These are phyloP conservation scores for Rhodosporidiobolus sp. DNA, from an alignment of 768 basidiomycete genomes.

Conservation along the genomic window DNA sequence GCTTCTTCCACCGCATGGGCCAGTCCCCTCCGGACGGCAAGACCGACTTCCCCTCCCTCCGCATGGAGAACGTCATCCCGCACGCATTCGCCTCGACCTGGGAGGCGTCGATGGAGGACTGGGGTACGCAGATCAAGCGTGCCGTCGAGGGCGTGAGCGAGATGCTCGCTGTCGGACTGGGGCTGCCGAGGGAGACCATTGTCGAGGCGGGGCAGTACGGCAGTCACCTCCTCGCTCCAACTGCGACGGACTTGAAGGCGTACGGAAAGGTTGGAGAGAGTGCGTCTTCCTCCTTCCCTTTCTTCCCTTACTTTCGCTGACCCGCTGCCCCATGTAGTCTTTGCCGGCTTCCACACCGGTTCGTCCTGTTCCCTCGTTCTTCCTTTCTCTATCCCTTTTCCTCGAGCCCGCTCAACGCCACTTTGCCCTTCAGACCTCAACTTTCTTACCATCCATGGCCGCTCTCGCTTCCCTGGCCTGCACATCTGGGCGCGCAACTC, in stretches of 20 bases:
- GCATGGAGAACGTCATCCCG: constrained; percentile 79
- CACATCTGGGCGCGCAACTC: constrained; percentile 94
- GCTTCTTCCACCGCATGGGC: constrained; percentile 51
- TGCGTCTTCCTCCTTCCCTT: background rate
- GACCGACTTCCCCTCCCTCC: constrained; percentile 64
- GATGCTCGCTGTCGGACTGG: constrained; percentile 82
- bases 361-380: background rate
- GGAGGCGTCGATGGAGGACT: constrained; percentile 71
- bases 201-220: constrained; percentile 79
- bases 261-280: constrained; percentile 73
- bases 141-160: constrained; percentile 81
- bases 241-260: constrained; percentile 80
- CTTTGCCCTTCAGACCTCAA: constrained; percentile 62
- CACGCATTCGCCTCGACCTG: constrained; percentile 63
- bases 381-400: background rate
- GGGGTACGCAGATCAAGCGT: constrained; percentile 83
- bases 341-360: constrained; percentile 83
- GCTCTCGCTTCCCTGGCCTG: constrained; percentile 78
- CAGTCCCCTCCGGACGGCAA: constrained; percentile 41
- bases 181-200: constrained; percentile 66
- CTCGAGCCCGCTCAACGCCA: background rate
- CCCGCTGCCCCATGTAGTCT: constrained; percentile 48
- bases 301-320: background rate
- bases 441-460: constrained; percentile 85
- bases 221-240: constrained; percentile 89